Conservation (phyloP, 108 stramenopile species). For the Conticribra guillardii region DNA sequence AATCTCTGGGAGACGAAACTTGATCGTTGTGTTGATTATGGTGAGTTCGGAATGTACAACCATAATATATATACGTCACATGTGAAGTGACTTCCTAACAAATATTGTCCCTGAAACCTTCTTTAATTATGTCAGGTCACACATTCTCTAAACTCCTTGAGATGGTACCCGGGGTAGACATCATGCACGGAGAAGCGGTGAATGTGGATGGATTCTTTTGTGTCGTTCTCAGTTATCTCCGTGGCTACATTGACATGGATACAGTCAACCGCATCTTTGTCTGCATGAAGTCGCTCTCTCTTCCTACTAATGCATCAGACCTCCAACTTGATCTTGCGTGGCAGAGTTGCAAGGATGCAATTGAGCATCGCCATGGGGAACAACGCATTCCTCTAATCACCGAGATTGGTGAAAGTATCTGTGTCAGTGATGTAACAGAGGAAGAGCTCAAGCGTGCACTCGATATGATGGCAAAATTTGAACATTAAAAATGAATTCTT, state of each 20-base stretch:
- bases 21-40: slow-evolving; percentile 93
- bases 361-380: slow-evolving; percentile 95
- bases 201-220: slow-evolving; percentile 97
- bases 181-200: slow-evolving; percentile 98
- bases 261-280: slow-evolving; percentile 82
- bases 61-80: too few relatives aligned
- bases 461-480: slow-evolving; percentile 67
- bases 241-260: slow-evolving; percentile 86
- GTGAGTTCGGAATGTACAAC: slow-evolving; percentile 35
- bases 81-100: too few relatives aligned
- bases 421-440: slow-evolving; percentile 90
- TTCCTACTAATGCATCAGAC: slow-evolving; percentile 83
- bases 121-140: slow-evolving; percentile 61
- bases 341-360: slow-evolving; percentile 93
- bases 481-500: slow-evolving; percentile 13
- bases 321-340: slow-evolving; percentile 78
- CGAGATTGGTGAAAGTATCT: slow-evolving; percentile 90
- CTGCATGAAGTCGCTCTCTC: slow-evolving; percentile 79
- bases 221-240: slow-evolving; percentile 84
- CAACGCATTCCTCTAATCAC: slow-evolving; percentile 92
- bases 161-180: slow-evolving; percentile 92
- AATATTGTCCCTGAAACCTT: too few relatives aligned
- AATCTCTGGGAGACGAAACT: slow-evolving; percentile 95
- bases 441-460: slow-evolving; percentile 89
- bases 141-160: slow-evolving; percentile 96